These are phyloP conservation scores for Sungouiella thailandica DNA, from an alignment of 805 yeast species.

Conservation along the genomic window DNA sequence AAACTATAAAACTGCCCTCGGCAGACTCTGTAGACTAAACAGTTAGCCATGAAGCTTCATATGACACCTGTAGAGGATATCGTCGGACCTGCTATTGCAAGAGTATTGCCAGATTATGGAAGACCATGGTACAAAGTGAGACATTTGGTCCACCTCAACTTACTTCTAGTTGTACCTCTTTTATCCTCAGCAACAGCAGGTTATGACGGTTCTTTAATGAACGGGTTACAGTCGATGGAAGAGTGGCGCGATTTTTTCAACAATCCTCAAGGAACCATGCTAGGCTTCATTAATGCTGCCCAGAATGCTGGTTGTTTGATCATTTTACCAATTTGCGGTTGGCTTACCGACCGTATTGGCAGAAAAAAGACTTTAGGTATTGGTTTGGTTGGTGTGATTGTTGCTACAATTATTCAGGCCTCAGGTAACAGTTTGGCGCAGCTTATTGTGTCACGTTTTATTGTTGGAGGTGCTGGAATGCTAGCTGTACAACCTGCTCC, in stretches of 20 bases:
- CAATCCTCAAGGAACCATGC: background rate
- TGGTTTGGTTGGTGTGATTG: background rate
- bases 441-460: constrained; percentile 38
- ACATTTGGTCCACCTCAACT: background rate
- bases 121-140: background rate
- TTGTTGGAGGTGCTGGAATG: constrained; percentile 43
- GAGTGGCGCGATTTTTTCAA: background rate
- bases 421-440: constrained; percentile 3
- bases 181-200: background rate
- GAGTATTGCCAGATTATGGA: no score
- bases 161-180: background rate
- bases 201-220: background rate
- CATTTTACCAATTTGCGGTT: background rate
- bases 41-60: no score
- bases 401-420: background rate
- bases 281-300: background rate
- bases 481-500: constrained; percentile 40
- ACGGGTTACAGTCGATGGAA: background rate
- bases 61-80: no score
- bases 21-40: no score
- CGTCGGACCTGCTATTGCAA: no score
- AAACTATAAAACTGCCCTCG: no score
- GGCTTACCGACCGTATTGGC: background rate
- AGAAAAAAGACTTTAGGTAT: background rate
- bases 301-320: background rate